Evolutionary conservation across 2,329 filamentous ascomycete genomes (phyloP), one percentile per base, ranked within the genome.

Genomic region (Aspergillus sergii): DNA sequence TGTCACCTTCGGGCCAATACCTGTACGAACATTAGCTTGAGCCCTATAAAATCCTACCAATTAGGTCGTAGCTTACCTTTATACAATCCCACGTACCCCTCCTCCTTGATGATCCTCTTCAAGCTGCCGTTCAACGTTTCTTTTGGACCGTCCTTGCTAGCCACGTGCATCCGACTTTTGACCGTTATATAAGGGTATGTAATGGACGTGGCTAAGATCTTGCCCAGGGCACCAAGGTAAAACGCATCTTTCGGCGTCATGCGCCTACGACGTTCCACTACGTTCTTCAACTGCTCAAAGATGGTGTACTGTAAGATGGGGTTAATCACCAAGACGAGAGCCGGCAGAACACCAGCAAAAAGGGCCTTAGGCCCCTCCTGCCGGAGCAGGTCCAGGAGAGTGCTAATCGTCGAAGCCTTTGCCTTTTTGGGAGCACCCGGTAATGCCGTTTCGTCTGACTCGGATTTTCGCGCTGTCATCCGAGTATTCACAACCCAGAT

Each of bases 401-500:
- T 97, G 67, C 87, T 89, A 59, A 98, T 81, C 2, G 94, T 97
- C 48, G 89, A 90, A 8, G 72, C 58, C 21, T 89, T 90, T 28
- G 85, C 78, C 75, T 86, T 89, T 64, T 82, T 79, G 7, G 78
- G 76, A 64, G 70, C 64, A 50, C 74, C 72, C 6, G 78, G 76
- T 50, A 80, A 67, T 62, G 80, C 78, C 67, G 81, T 76, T 58
- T 80, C 78, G 2, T 79, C 80, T 68, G 66, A 69, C 54, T 84
- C 82, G n/a, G 87, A 87, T 81, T 91, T 90, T 73, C 93, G 89
- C 57, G 95, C 94, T 26, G 95, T 99, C 91, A 99, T 96, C 75
- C 95, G 91, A 60, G 95, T 99, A 84, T 99, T 99, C 78, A 99
- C 85, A 58, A 99, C 95, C 95, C 95, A 99, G 81, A 99, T 99